phyloP scores from a whole-genome alignment of 2,329 filamentous ascomycete species.

The Xylaria sp. region DNA sequence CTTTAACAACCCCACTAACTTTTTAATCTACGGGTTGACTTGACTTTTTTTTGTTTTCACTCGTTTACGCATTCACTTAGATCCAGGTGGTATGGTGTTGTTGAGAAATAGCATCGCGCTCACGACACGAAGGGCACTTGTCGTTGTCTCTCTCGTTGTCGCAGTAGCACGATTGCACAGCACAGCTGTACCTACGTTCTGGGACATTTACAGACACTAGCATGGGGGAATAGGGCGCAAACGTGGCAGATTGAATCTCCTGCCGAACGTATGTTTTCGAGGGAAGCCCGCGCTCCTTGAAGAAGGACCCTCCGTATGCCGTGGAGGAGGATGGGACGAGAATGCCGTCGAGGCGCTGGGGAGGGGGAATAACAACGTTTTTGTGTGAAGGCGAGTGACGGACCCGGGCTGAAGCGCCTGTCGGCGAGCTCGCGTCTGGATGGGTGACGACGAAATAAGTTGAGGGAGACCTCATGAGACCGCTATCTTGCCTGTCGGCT shows the following conservation, averaged over 20 bases:
- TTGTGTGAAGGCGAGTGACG: constrained; percentile 23
- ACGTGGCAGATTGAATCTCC: constrained; percentile 20
- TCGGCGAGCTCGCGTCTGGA: neutral
- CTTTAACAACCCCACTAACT: neutral
- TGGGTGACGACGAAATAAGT: constrained; percentile 17
- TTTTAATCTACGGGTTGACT: neutral
- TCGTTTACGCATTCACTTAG: neutral
- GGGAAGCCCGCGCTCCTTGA: constrained; percentile 37
- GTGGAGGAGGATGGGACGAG: constrained; percentile 8
- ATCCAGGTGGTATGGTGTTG: constrained; percentile 21
- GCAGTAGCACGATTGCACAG: constrained; percentile 39
- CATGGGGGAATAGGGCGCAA: neutral
- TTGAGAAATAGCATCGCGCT: constrained; percentile 1
- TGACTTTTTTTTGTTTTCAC: neutral
- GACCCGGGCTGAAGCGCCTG: constrained; percentile 22
- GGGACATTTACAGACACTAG: constrained; percentile 35
- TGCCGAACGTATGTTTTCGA: constrained; percentile 19
- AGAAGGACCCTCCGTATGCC: constrained; percentile 23
- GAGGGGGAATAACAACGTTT: constrained; percentile 22
- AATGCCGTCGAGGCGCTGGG: constrained; percentile 28
- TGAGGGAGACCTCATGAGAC: neutral
- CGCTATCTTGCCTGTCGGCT: neutral
- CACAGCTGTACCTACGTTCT: constrained; percentile 31
- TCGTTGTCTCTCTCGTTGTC: neutral
- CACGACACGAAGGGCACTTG: constrained; percentile 25